A percentile compares a stretch with the other conserved stretches of the same genome.
Conservation (phyloP, 345 rosid genomes). For the Heritiera fomes region DNA sequence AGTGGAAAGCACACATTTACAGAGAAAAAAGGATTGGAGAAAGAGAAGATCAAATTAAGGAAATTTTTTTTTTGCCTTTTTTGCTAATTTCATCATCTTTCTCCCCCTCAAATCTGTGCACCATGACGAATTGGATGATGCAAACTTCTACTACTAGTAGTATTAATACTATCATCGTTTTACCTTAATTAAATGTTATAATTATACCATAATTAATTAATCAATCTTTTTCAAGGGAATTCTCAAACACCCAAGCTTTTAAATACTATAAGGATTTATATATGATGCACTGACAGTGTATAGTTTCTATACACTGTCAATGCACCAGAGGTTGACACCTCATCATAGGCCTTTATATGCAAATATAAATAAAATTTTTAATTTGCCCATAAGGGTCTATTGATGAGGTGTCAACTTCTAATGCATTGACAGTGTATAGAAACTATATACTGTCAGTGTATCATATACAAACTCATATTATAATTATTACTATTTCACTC, state of each 20-base stretch:
- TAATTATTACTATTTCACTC: not conserved
- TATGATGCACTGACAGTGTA: too few relatives aligned
- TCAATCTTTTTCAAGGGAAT: not conserved
- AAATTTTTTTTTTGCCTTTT: too few relatives aligned
- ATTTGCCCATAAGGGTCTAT: too few relatives aligned
- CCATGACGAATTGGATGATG: constrained; percentile 38
- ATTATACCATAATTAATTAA: not conserved
- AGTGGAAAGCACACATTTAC: not conserved
- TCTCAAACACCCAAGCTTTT: not conserved
- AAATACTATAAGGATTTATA: too few relatives aligned
- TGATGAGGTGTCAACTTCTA: too few relatives aligned
- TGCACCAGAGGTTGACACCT: too few relatives aligned
- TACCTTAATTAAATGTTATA: not conserved
- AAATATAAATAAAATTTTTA: too few relatives aligned
- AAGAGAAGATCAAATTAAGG: not conserved
- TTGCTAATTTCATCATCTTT: constrained; percentile 4
- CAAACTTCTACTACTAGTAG: constrained; percentile 22
- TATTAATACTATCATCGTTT: not conserved
- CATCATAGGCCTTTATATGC: too few relatives aligned
- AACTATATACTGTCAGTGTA: too few relatives aligned
- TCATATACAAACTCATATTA: too few relatives aligned
- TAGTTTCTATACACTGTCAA: too few relatives aligned
- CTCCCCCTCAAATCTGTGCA: constrained; percentile 26
- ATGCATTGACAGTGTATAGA: too few relatives aligned
- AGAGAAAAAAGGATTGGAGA: not conserved